Evolutionary conservation across 176 grass and related monocot genomes (phyloP), one percentile per base, ranked within the genome.

Genomic region (Ananas comosus): DNA sequence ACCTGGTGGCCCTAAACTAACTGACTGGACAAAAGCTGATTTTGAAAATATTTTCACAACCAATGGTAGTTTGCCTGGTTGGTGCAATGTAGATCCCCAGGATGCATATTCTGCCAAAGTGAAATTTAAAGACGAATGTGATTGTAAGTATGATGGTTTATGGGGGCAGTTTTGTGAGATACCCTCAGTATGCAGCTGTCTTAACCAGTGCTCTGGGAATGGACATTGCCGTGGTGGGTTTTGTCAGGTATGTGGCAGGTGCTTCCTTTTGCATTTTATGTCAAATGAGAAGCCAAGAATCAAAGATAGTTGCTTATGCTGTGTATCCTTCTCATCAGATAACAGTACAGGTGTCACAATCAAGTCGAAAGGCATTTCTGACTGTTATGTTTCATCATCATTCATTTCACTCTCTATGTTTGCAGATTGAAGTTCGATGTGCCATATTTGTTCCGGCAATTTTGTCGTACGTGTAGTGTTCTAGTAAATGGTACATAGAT

Each of bases 171-270:
- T 97, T 16, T 97, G 93, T 77, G 93, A 97, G 74, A 92, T 78
- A 70, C 86, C 14, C 68, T 81, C 85, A 59, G 66, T 79, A 70
- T 90, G 93, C 69, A 92, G 74, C 21, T 97, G 93, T 69, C 51
- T 92, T 72, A 97, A 92, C 53, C 93, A 97, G 77, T 97, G 93
- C 69, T 87, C 89, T 21, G 89, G 89, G 17, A 81, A 85, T 77
- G 93, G 93, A 22, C 75, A 83, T 83, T 97, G 93, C 49, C 93
- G 25, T 81, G 93, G 86, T 85, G 93, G 93, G 70, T 97, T 92
- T 83, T 97, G 93, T 76, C 81, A 88, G 82, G 93, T 92, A 82
- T 72, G 48, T 78, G 10, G 21, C 11, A 61, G 47, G 49, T 54
- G 68, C 47, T 25, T 53, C 13, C 49, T 63, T 27, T 42, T 42